Base-by-base conservation (phyloP, 2,329 filamentous ascomycete species). In the Pyrenochaeta sp. region DNA sequence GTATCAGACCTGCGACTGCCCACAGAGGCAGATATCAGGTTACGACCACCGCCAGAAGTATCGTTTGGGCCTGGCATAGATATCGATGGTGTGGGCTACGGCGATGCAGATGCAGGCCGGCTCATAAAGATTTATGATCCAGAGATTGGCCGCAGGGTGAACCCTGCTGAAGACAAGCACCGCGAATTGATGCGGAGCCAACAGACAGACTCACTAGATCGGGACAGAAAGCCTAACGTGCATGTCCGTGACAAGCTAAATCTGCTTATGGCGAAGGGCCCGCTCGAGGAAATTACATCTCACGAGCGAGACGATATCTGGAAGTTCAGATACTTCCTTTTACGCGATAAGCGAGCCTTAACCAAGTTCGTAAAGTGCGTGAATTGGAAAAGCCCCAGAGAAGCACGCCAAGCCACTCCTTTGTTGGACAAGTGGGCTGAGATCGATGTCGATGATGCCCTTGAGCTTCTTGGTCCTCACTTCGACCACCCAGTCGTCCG, bases 341-440 rank as follows among this genome's bases (percentile, higher is more conserved):
- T 93, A 1, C 85, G 92, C 51, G 93, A 99, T 73, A 99, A 99
- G 64, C 73, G 79, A 49, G 81, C 94, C 2, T 81, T 98, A 52
- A 99, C 94, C 30, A 99, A 99, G 68, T 96, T 99, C 65, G 92
- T 98, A 73, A 99, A 98, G 75, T 97, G 94, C 0, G 94, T 97
- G 33, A 93, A 96, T 63, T 99, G 95, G 94, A 87, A 86, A 44
- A 94, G 97, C 73, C 84, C 86, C 41, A 87, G 87, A 56, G 94
- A 99, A 80, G 88, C 90, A 3, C 89, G 90, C 54, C 92, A 97
- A 78, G 93, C 94, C 5, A 90, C 95, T 20, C 91, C 96, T 56
- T 87, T 99, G 4, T 83, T 99, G 15, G 87, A 90, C 0, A 94
- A 93, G 65, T 99, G 95, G 95, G 96, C 91, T 0, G 92, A 96